These are phyloP conservation scores for Ambrosia hybrid DNA, from an alignment of 140 eudicot species.

Conservation along the genomic window DNA sequence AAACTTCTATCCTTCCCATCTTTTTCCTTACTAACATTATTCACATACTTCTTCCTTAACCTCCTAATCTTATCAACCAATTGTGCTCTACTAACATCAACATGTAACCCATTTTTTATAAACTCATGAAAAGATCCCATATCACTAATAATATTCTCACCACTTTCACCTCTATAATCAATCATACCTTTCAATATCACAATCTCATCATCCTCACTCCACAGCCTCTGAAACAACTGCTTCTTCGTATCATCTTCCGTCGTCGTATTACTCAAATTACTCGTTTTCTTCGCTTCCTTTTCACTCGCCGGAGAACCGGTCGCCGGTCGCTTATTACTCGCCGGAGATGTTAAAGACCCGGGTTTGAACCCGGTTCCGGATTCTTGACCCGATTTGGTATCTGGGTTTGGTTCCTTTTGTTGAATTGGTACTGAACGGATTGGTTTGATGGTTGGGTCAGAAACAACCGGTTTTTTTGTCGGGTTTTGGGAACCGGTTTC, in stretches of 20 bases:
- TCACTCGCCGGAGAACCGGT: conserved; percentile 22
- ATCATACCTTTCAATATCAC: conserved; percentile 65
- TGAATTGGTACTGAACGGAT: conserved; percentile 44
- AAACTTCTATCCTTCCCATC: conserved; percentile 44
- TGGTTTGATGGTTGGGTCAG: conserved; percentile 36
- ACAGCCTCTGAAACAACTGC: conserved; percentile 55
- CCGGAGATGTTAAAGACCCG: conserved; percentile 36
- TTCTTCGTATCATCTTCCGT: conserved; percentile 41
- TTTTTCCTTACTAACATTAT: conserved; percentile 40
- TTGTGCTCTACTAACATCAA: conserved; percentile 55
- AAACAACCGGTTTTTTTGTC: neutral
- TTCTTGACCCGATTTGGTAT: too few species aligned
- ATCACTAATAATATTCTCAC: conserved; percentile 42
- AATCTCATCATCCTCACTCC: conserved; percentile 78
- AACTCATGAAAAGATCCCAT: conserved; percentile 48
- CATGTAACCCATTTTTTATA: conserved; percentile 52
- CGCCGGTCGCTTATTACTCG: conserved; percentile 27
- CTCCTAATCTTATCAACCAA: conserved; percentile 61
- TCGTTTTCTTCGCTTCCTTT: conserved; percentile 28
- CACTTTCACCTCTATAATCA: conserved; percentile 40
- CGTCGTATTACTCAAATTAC: conserved; percentile 6
- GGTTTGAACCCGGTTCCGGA: conserved; percentile 10
- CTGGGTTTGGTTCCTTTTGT: neutral
- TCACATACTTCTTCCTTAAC: conserved; percentile 58
- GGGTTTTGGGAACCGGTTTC: neutral